These are phyloP conservation scores for Fraxinus baroniana DNA, from an alignment of 305 asterid genomes.

Conservation along the genomic window DNA sequence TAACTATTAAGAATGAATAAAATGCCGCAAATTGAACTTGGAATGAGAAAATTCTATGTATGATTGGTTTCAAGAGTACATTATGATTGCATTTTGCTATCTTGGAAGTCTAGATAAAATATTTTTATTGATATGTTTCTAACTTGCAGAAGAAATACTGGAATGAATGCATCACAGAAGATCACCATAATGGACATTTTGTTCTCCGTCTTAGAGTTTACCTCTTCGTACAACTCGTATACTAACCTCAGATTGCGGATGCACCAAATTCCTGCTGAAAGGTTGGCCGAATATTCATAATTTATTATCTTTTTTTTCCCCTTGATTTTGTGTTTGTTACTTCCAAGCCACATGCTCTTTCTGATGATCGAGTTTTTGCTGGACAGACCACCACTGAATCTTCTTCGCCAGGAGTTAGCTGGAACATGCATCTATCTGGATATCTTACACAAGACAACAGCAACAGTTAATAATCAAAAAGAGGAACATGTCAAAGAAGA, in stretches of 20 bases:
- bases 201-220: too few relatives aligned
- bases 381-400: constrained; percentile 86
- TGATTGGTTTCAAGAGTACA: too few relatives aligned
- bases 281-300: constrained; percentile 43
- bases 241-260: constrained; percentile 79
- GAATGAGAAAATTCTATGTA: too few relatives aligned
- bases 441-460: constrained; percentile 83
- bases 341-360: constrained; percentile 23
- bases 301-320: constrained; percentile 5
- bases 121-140: too few relatives aligned
- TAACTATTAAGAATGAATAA: background rate
- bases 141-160: too few relatives aligned
- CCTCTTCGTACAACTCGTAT: constrained; percentile 52
- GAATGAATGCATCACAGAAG: too few relatives aligned
- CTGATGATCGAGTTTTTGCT: constrained; percentile 20
- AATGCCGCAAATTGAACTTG: constrained; percentile 1
- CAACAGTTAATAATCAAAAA: constrained; percentile 30
- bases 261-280: constrained; percentile 80
- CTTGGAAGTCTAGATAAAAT: too few relatives aligned
- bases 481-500: constrained; percentile 53
- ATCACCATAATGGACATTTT: too few relatives aligned
- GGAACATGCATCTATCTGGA: constrained; percentile 92
- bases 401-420: constrained; percentile 97
- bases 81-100: too few relatives aligned
- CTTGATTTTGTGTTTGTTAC: constrained; percentile 20